phyloP scores from a whole-genome alignment of 805 yeast species.

The Yamadazyma takamatsuzukensis region DNA sequence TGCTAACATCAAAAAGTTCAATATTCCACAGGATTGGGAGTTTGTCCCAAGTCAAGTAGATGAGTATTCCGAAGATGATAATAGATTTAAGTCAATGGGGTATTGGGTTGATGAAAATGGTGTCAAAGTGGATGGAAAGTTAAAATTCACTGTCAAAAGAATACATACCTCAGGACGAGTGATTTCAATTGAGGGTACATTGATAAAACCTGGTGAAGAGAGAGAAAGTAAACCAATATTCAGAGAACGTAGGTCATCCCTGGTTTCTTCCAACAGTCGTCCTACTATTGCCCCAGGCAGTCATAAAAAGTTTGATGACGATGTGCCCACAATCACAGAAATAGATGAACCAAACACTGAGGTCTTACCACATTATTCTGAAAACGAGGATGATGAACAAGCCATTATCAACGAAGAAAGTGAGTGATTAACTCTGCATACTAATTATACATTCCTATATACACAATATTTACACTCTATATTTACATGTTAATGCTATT shows the following conservation, averaged over 20 bases:
- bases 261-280: constrained; percentile 1
- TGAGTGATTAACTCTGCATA: constrained; percentile 9
- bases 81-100: constrained; percentile 60
- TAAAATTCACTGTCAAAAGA: constrained; percentile 69
- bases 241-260: constrained; percentile 30
- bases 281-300: too few species aligned
- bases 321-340: constrained; percentile 11
- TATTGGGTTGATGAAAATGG: constrained; percentile 83
- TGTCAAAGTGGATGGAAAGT: constrained; percentile 74
- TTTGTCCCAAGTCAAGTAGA: constrained; percentile 79
- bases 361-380: constrained; percentile 15
- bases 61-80: constrained; percentile 20
- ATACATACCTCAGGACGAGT: constrained; percentile 77
- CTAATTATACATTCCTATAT: constrained; percentile 2
- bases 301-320: constrained; percentile 51
- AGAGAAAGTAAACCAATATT: constrained; percentile 53
- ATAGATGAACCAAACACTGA: constrained; percentile 1
- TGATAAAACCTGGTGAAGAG: constrained; percentile 57
- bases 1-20: constrained; percentile 81
- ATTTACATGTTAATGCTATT: too few species aligned
- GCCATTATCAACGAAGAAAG: constrained; percentile 23
- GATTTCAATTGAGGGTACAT: constrained; percentile 85
- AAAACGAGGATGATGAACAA: constrained; percentile 20
- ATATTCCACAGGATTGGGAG: constrained; percentile 83
- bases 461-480: constrained; percentile 4